A percentile compares a stretch with the other conserved stretches of the same genome.
These are phyloP conservation scores for Myriangium duriaei DNA, from an alignment of 2,329 filamentous ascomycete genomes.

Conservation along the genomic window DNA sequence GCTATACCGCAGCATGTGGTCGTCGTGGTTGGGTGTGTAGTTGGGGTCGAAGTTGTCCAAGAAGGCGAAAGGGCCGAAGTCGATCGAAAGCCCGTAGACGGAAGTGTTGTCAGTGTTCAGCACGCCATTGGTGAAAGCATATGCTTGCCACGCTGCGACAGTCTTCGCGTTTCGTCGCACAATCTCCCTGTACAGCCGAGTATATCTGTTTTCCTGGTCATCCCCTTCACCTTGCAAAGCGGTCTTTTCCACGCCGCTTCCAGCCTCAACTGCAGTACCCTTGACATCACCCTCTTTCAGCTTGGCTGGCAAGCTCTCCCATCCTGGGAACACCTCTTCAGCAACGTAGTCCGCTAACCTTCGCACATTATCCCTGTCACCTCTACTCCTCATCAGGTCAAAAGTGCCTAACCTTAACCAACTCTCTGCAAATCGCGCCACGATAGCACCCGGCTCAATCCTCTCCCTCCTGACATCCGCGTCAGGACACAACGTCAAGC, in stretches of 20 bases:
- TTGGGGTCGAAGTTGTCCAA: constrained; percentile 90
- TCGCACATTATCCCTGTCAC: constrained; percentile 62
- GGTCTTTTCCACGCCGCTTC: constrained; percentile 30
- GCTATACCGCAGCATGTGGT: constrained; percentile 71
- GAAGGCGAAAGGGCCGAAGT: constrained; percentile 95
- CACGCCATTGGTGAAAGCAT: constrained; percentile 98
- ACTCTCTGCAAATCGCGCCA: constrained; percentile 76
- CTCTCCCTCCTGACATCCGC: constrained; percentile 64
- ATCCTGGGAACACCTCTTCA: constrained; percentile 77
- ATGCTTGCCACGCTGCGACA: constrained; percentile 90
- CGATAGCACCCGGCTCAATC: constrained; percentile 81
- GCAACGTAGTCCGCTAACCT: constrained; percentile 70
- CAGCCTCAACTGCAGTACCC: constrained; percentile 32
- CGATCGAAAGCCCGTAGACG: constrained; percentile 74
- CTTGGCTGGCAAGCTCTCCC: constrained; percentile 63
- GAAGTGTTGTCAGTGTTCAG: constrained; percentile 97
- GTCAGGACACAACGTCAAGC: constrained; percentile 64
- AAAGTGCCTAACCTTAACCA: constrained; percentile 96
- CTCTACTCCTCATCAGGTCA: constrained; percentile 73
- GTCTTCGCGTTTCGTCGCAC: constrained; percentile 73
- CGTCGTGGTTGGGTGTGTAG: constrained; percentile 96
- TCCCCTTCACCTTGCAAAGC: constrained; percentile 55
- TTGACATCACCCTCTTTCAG: constrained; percentile 36
- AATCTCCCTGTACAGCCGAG: constrained; percentile 77
- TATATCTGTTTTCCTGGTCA: constrained; percentile 68